Conservation (phyloP, 495 filamentous ascomycete species). For the Podospora pseudoanserina region DNA sequence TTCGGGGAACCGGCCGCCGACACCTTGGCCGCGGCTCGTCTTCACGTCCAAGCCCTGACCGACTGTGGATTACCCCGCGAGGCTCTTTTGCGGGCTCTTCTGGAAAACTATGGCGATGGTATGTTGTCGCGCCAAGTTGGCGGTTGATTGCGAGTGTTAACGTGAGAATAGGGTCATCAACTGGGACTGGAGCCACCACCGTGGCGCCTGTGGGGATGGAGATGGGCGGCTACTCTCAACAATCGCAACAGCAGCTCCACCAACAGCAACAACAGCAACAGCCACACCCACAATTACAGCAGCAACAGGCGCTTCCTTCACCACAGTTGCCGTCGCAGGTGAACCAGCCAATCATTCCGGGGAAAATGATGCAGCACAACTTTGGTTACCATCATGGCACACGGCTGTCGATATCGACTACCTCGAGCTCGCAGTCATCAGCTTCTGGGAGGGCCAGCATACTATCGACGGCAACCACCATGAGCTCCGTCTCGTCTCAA, state of each 20-base stretch:
- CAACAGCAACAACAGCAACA: conserved; percentile 10
- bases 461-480: conserved; percentile 28
- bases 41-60: conserved; percentile 33
- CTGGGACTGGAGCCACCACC: not conserved
- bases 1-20: conserved; percentile 44
- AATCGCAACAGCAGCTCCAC: conserved; percentile 18
- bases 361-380: conserved; percentile 11
- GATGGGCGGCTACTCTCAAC: conserved; percentile 15
- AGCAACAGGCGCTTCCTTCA: conserved; percentile 3
- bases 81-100: conserved; percentile 29
- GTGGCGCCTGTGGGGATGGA: conserved; percentile 6
- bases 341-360: conserved; percentile 20
- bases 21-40: conserved; percentile 31
- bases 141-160: not conserved
- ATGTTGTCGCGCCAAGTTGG: not conserved
- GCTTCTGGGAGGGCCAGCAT: conserved; percentile 36
- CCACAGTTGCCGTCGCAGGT: conserved; percentile 13
- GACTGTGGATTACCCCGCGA: conserved; percentile 32
- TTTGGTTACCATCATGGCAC: conserved; percentile 18
- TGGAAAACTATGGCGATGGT: conserved; percentile 30
- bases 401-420: conserved; percentile 36
- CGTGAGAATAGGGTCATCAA: not conserved
- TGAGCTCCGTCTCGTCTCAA: conserved; percentile 32
- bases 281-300: conserved; percentile 12
- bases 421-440: conserved; percentile 34